A percentile compares a stretch with the other conserved stretches of the same genome.
Evolutionary conservation across 257 asterid genomes (phyloP).

Genomic region (Handroanthus guayacan): DNA sequence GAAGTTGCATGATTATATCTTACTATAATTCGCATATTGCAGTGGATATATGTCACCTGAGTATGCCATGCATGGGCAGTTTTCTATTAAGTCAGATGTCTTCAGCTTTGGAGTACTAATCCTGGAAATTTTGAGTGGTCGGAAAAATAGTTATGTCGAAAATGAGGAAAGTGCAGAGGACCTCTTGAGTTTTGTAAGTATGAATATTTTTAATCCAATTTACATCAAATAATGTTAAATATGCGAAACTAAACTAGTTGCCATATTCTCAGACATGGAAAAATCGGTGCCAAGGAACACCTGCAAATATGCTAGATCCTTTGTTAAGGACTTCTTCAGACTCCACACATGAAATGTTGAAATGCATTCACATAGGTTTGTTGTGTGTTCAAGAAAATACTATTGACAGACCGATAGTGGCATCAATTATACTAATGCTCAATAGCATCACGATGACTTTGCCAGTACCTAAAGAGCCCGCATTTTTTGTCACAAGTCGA

Average conservation of each 20-base stretch:
- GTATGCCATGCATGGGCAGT: constrained; percentile 43
- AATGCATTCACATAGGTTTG: constrained; percentile 39
- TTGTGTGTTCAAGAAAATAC: constrained; percentile 38
- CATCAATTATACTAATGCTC: constrained; percentile 34
- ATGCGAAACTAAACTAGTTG: too few species aligned
- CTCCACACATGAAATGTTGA: constrained; percentile 20
- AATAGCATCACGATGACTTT: constrained; percentile 19
- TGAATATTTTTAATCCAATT: neutral
- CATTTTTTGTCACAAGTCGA: neutral
- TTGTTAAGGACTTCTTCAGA: constrained; percentile 1
- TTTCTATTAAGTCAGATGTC: constrained; percentile 59
- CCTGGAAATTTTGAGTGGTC: constrained; percentile 53
- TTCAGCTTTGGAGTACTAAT: constrained; percentile 58
- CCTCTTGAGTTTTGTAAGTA: constrained; percentile 49
- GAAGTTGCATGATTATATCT: neutral
- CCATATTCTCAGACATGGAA: too few species aligned
- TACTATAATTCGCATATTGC: neutral
- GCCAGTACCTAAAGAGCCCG: constrained; percentile 30
- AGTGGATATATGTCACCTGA: constrained; percentile 66
- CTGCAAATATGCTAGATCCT: constrained; percentile 29
- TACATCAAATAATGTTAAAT: neutral
- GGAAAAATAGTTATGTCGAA: constrained; percentile 23
- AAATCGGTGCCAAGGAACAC: too few species aligned
- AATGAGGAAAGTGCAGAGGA: constrained; percentile 36
- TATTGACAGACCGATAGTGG: constrained; percentile 31